Evolutionary conservation across 2,329 filamentous ascomycete genomes (phyloP), one percentile per base, ranked within the genome.

Genomic region (Fusarium sp.): DNA sequence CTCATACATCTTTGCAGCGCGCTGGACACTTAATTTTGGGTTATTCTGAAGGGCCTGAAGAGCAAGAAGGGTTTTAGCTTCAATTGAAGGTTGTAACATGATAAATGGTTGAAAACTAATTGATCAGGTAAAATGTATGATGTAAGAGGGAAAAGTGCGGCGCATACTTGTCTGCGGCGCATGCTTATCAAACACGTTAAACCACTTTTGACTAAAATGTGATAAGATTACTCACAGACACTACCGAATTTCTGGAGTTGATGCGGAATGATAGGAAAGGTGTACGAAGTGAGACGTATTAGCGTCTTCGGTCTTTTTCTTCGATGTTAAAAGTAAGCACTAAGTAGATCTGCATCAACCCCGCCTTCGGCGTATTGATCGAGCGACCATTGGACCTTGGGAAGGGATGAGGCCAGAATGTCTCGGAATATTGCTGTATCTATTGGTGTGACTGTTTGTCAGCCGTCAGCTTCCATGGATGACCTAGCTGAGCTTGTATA

Each of bases 191-290:
- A n/a, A n/a, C n/a, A n/a, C n/a, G n/a, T n/a, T n/a, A n/a, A n/a
- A 24, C 3, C 1, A 4, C 41, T 1, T 6, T 6, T 8, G 8
- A 5, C 41, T 11, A 22, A 38, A 9, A 38, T n/a, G 5, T 1
- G 10, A 38, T 12, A 38, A 38, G 18, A 38, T n/a, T n/a, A 18
- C 16, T 6, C 32, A 18, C 8, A 18, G 32, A 38, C 32, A 38
- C 0, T 38, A 34, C 9, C 5, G 1, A 6, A 18, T 18, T n/a
- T 11, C 16, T 38, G 11, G 34, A 4, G 34, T 12, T 38, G 18
- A 7, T n/a, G 11, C 10, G 10, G 6, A n/a, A 7, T 4, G 11
- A n/a, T 4, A 12, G 34, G 18, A 38, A 38, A 12, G 10, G 34
- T 38, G 34, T n/a, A 38, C 18, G 10, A 38, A n/a, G 5, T 5